phyloP scores from a whole-genome alignment of 176 grass and related monocot genomes.

The Triticum turgidum region DNA sequence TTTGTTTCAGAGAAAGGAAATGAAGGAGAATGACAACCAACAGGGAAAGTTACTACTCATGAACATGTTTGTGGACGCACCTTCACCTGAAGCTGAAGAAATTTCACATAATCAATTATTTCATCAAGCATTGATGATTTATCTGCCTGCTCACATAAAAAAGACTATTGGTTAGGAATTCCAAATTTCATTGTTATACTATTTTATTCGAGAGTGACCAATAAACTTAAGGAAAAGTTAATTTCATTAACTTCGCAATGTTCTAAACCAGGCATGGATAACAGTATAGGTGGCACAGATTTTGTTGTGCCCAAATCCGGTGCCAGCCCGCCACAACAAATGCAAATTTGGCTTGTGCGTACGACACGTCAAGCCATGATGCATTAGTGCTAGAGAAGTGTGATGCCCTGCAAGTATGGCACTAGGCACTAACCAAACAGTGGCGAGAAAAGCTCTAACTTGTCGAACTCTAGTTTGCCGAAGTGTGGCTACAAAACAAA shows the following conservation, averaged over 20 bases:
- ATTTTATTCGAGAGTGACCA: constrained; percentile 17
- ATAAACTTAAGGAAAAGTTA: not conserved
- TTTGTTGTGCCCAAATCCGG: not conserved
- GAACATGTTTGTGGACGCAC: constrained; percentile 30
- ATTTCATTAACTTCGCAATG: not conserved
- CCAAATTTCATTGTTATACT: not conserved
- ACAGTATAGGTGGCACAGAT: not conserved
- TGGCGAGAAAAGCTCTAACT: not conserved
- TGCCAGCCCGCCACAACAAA: not conserved
- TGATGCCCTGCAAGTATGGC: not conserved
- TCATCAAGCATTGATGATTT: constrained; percentile 89
- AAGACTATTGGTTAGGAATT: not conserved
- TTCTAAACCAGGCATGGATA: not conserved
- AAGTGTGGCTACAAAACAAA: not conserved
- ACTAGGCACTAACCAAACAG: not conserved
- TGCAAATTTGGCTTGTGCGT: not conserved
- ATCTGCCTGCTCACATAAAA: constrained; percentile 62
- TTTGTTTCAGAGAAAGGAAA: not conserved
- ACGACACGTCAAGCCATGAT: not conserved
- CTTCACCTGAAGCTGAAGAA: constrained; percentile 97
- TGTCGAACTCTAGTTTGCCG: not conserved
- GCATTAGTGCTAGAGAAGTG: not conserved
- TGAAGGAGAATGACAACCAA: not conserved
- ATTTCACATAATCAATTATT: constrained; percentile 94
- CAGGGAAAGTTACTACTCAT: constrained; percentile 3